These are phyloP conservation scores for Turritis glabra DNA, from an alignment of 345 rosid genomes.

Conservation along the genomic window DNA sequence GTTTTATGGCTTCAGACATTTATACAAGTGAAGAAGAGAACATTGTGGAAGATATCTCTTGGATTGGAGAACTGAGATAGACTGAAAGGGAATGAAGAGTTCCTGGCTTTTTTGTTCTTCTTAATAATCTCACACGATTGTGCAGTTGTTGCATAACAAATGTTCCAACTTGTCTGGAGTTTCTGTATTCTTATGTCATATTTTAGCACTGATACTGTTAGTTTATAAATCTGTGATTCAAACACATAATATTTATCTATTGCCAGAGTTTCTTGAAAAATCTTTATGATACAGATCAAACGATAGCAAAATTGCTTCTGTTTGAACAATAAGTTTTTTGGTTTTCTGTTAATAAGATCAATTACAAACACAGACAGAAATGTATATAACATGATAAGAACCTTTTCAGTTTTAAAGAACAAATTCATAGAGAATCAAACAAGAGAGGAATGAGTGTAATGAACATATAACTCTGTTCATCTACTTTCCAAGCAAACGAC, in stretches of 20 bases:
- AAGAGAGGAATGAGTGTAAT: slow-evolving; percentile 4
- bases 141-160: neutral
- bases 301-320: slow-evolving; percentile 2
- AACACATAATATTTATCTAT: neutral
- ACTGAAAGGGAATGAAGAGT: slow-evolving; percentile 5
- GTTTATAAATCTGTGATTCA: neutral
- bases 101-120: neutral
- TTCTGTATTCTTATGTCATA: neutral
- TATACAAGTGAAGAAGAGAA: slow-evolving; percentile 18
- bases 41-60: neutral
- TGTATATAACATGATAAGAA: slow-evolving; percentile 22
- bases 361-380: slow-evolving; percentile 3
- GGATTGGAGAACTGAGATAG: slow-evolving; percentile 10
- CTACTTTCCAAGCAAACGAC: slow-evolving; percentile 80
- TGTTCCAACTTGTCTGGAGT: slow-evolving; percentile 1
- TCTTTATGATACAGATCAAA: slow-evolving; percentile 3
- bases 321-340: neutral
- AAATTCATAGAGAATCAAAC: neutral
- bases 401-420: slow-evolving; percentile 5
- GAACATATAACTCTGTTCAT: slow-evolving; percentile 16
- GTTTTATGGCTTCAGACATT: slow-evolving; percentile 16
- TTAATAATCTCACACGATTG: slow-evolving; percentile 13
- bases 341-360: slow-evolving; percentile 1
- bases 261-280: slow-evolving; percentile 3
- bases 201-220: neutral